phyloP scores from a whole-genome alignment of 108 stramenopile species.

The Pseudonitzschia pungens region DNA sequence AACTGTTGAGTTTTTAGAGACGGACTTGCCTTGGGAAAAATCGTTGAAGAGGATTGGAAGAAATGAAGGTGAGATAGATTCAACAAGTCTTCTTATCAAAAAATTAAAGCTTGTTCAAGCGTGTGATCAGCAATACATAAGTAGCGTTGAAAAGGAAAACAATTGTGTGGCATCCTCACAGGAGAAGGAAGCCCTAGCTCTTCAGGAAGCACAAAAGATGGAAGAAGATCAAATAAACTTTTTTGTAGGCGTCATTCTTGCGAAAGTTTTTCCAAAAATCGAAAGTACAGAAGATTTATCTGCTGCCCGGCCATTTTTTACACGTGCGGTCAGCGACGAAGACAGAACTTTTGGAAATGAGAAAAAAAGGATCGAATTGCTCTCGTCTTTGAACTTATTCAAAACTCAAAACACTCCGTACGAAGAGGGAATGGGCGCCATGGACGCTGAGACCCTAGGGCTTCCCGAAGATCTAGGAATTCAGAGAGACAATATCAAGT shows the following conservation, averaged over 20 bases:
- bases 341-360: constrained; percentile 6
- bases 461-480: constrained; percentile 57
- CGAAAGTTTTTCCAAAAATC: background rate
- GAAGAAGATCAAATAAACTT: constrained; percentile 55
- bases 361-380: constrained; percentile 32
- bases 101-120: constrained; percentile 37
- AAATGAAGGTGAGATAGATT: background rate
- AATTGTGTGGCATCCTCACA: constrained; percentile 36
- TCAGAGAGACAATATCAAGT: constrained; percentile 58
- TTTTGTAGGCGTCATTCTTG: constrained; percentile 35
- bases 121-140: constrained; percentile 38
- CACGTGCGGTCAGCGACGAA: background rate
- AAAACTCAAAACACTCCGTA: constrained; percentile 23
- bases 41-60: constrained; percentile 16
- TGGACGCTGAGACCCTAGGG: constrained; percentile 68
- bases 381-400: constrained; percentile 22
- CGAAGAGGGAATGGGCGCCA: constrained; percentile 62
- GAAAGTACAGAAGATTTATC: background rate
- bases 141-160: constrained; percentile 51
- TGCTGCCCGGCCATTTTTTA: background rate
- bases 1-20: background rate
- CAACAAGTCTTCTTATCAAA: constrained; percentile 21
- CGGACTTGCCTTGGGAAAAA: constrained; percentile 28
- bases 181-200: constrained; percentile 47
- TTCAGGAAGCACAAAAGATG: constrained; percentile 51